Evolutionary conservation across 2,329 filamentous ascomycete genomes (phyloP).

Genomic region (Claviceps lovelessii): DNA sequence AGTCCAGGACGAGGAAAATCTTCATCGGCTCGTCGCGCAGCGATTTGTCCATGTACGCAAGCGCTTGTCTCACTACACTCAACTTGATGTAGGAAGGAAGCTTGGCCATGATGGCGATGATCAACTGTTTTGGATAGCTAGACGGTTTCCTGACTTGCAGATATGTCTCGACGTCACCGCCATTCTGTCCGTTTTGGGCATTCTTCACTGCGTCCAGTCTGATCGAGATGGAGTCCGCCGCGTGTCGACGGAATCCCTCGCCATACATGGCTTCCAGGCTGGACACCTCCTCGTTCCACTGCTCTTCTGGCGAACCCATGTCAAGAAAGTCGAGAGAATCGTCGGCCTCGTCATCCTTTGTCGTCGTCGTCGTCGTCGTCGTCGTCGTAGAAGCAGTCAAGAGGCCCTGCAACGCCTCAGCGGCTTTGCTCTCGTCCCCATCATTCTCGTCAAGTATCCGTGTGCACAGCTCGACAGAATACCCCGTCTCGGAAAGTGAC

Average conservation of each 20-base stretch:
- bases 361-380: background rate
- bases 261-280: conserved; percentile 79
- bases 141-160: conserved; percentile 58
- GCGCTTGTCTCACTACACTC: conserved; percentile 65
- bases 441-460: conserved; percentile 56
- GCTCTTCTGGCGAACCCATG: conserved; percentile 39
- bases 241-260: conserved; percentile 50
- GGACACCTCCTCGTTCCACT: conserved; percentile 75
- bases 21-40: conserved; percentile 76
- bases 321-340: conserved; percentile 30
- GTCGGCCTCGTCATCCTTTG: conserved; percentile 3
- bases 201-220: conserved; percentile 44
- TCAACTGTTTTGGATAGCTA: conserved; percentile 56
- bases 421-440: conserved; percentile 62
- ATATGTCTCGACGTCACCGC: conserved; percentile 36
- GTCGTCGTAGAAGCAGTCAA: conserved; percentile 15
- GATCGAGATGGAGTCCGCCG: conserved; percentile 54
- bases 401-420: conserved; percentile 58
- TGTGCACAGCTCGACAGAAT: conserved; percentile 70
- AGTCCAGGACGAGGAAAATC: conserved; percentile 78
- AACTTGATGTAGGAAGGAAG: conserved; percentile 88
- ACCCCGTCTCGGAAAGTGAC: conserved; percentile 67
- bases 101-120: conserved; percentile 54
- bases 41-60: conserved; percentile 55
- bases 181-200: conserved; percentile 32